Evolutionary conservation across 805 yeast genomes (phyloP), one percentile per base, ranked within the genome.

Genomic region (Alloascoidea africana): DNA sequence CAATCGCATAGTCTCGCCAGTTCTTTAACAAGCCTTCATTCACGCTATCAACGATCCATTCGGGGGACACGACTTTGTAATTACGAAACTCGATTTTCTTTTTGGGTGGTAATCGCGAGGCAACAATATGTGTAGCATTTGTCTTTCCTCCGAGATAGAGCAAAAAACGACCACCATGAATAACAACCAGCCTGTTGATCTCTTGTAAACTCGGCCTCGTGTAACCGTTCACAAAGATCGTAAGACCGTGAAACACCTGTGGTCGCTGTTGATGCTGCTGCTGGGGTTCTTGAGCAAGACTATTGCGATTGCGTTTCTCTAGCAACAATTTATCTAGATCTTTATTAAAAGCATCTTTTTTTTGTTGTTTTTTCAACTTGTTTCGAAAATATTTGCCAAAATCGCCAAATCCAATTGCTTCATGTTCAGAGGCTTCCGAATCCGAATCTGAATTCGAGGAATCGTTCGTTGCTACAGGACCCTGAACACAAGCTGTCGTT

Each of bases 151-250:
- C 64, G 33, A 89, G 54, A 55, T 72, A 76, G 43, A 78, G 79
- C 16, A 78, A 50, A 43, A 81, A 83, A 37, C 59, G 65, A 0
- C 98, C 98, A 1, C 97, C 96, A 54, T 87, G 69, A 5, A 73
- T 46, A 2, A 82, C 70, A 2, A 89, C 75, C 45, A 84, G 47
- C 39, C 76, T 68, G 48, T 82, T 89, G 18, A 91, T 58, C 42
- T 73, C 78, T 33, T 69, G 58, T 13, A 85, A 68, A n/a, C 87
- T 73, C 0, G 97, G 97, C 2, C 57, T 59, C 0, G 97, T 89
- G 48, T 80, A 74, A 1, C 98, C 98, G 49, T 86, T 87, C n/a
- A 89, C 85, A 53, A 80, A 76, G 3, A 89, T 65, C 1, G 62
- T 55, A 51, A 87, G 82, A 1, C 67, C 73, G 27, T 59, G 48